Conservation (phyloP, 805 yeast genomes). For the Candida khao-thaluensis region DNA sequence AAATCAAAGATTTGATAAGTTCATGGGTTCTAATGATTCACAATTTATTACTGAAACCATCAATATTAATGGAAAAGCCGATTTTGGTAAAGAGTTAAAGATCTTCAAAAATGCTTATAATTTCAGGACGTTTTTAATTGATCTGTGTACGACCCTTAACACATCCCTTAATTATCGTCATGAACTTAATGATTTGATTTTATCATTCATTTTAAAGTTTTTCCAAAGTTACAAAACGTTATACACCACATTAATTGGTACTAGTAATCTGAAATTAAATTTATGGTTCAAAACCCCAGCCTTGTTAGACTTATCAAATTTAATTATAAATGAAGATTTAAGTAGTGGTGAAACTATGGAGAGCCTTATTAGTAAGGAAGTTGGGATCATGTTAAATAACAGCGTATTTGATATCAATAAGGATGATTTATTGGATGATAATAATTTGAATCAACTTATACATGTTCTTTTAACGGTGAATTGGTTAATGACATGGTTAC, state of each 20-base stretch:
- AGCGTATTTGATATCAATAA: conserved; percentile 28
- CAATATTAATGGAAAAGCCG: background rate
- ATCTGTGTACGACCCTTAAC: conserved; percentile 53
- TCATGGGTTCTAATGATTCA: conserved; percentile 7
- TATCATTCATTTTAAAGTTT: conserved; percentile 39
- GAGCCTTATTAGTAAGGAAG: conserved; percentile 24
- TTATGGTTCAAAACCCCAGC: conserved; percentile 35
- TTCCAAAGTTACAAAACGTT: conserved; percentile 31
- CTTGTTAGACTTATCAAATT: conserved; percentile 21
- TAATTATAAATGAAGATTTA: conserved; percentile 17
- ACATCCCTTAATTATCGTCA: conserved; percentile 57
- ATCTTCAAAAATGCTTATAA: conserved; percentile 45
- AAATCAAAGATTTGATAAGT: conserved; percentile 6
- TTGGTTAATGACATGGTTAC: conserved; percentile 63
- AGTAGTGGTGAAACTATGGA: conserved; percentile 12
- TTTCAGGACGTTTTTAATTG: conserved; percentile 47
- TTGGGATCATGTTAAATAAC: conserved; percentile 25
- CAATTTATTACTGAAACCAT: conserved; percentile 1
- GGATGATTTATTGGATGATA: conserved; percentile 54
- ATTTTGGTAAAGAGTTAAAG: conserved; percentile 4
- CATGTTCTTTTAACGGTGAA: conserved; percentile 52
- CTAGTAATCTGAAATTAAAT: conserved; percentile 10
- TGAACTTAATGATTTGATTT: conserved; percentile 49
- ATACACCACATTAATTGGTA: conserved; percentile 34
- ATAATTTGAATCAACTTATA: conserved; percentile 50